Evolutionary conservation across 1,139 yeast genomes (phyloP).

Genomic region (Suhomyces guaymorum): DNA sequence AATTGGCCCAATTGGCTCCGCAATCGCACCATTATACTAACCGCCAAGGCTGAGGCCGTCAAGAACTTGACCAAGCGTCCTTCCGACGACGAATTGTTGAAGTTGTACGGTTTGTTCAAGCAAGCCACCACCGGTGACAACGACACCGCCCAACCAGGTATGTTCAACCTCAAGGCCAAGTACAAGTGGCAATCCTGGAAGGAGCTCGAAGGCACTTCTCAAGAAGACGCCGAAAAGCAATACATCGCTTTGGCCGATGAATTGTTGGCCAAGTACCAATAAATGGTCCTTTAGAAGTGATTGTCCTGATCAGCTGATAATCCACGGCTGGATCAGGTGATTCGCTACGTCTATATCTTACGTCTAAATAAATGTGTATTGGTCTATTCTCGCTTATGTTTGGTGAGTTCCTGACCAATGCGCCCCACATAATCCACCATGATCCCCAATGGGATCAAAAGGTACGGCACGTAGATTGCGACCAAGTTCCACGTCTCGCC

Average conservation of each 20-base stretch:
- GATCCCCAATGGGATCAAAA: constrained; percentile 61
- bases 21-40: constrained; percentile 9
- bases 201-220: constrained; percentile 76
- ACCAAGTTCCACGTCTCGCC: constrained; percentile 45
- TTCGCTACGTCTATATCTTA: not conserved
- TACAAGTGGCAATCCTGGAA: constrained; percentile 99
- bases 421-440: constrained; percentile 40
- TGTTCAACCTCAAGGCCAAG: constrained; percentile 91
- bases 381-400: constrained; percentile 4
- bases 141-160: constrained; percentile 78
- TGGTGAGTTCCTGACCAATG: constrained; percentile 8
- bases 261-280: constrained; percentile 52
- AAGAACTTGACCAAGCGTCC: constrained; percentile 77
- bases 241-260: constrained; percentile 76
- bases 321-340: no score
- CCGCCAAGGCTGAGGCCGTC: constrained; percentile 71
- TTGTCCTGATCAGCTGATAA: no score
- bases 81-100: constrained; percentile 79
- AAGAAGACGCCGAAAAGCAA: constrained; percentile 88
- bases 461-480: constrained; percentile 64
- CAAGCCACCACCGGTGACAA: constrained; percentile 98
- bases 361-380: no score
- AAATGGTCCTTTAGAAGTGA: no score
- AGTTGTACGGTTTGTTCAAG: constrained; percentile 86
- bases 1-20: constrained; percentile 2